Evolutionary conservation across 805 yeast species (phyloP).

Genomic region (Ogataea dorogensis): DNA sequence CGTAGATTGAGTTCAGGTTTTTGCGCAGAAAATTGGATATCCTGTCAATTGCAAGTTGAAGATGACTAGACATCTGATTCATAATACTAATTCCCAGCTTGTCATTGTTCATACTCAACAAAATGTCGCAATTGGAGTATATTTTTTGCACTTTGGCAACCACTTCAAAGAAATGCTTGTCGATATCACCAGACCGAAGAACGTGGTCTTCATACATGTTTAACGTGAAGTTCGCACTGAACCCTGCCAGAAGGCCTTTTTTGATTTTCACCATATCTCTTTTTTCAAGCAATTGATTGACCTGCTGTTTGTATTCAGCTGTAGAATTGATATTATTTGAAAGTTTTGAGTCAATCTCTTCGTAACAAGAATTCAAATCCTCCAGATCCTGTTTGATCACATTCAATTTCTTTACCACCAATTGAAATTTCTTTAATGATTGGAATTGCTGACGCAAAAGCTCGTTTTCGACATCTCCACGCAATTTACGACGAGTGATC

Average conservation of each 20-base stretch:
- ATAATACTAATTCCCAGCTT: conserved; percentile 64
- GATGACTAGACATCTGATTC: conserved; percentile 50
- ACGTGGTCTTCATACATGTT: conserved; percentile 69
- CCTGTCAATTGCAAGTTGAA: conserved; percentile 54
- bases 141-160: conserved; percentile 63
- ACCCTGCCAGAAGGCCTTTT: conserved; percentile 48
- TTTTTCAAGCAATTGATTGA: conserved; percentile 30
- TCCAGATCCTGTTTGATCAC: conserved; percentile 31
- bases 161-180: conserved; percentile 52
- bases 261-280: conserved; percentile 43
- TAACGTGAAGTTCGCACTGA: conserved; percentile 63
- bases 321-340: conserved; percentile 27
- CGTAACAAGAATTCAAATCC: conserved; percentile 25
- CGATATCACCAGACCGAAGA: conserved; percentile 45
- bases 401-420: conserved; percentile 41
- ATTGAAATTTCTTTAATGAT: conserved; percentile 44
- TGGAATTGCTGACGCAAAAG: conserved; percentile 54
- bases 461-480: conserved; percentile 61
- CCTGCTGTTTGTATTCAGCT: conserved; percentile 17
- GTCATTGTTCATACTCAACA: conserved; percentile 69
- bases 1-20: conserved; percentile 29
- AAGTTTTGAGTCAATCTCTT: conserved; percentile 26
- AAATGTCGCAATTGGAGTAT: conserved; percentile 62
- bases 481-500: conserved; percentile 55
- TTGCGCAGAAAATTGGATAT: conserved; percentile 41